A percentile compares a stretch with the other conserved stretches of the same genome.
phyloP scores from a whole-genome alignment of 306 rosid species.

The Sophora flavescens region DNA sequence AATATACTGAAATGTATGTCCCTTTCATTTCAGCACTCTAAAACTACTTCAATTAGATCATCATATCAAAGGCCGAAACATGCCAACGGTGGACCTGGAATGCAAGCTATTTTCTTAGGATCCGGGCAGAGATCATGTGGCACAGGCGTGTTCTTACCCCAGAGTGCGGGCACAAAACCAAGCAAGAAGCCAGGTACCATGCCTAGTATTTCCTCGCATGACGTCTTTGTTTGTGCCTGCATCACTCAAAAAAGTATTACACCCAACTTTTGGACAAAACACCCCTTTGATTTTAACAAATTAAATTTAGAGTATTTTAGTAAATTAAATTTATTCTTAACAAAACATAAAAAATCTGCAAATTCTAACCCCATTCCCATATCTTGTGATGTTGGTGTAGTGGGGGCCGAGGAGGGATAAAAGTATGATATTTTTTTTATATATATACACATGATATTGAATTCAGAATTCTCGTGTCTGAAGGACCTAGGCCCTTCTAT shows the following conservation, averaged over 20 bases:
- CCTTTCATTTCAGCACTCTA: slow-evolving; percentile 46
- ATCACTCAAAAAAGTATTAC: neutral
- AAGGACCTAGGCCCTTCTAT: too few species aligned
- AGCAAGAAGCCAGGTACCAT: slow-evolving; percentile 64
- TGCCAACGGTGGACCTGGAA: slow-evolving; percentile 65
- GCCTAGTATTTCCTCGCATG: neutral
- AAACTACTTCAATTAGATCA: slow-evolving; percentile 32
- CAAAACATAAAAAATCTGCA: too few species aligned
- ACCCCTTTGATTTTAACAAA: too few species aligned
- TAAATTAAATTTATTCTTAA: too few species aligned
- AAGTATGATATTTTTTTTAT: too few species aligned
- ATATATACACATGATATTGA: too few species aligned
- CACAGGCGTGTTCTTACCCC: slow-evolving; percentile 92
- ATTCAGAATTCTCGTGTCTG: too few species aligned
- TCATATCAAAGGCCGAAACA: slow-evolving; percentile 46
- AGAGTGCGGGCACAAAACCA: slow-evolving; percentile 54
- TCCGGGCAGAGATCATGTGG: slow-evolving; percentile 63
- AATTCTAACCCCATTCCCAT: too few species aligned
- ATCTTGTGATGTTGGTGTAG: too few species aligned
- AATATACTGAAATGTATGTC: neutral
- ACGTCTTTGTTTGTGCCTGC: neutral
- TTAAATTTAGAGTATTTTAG: too few species aligned
- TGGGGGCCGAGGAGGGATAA: too few species aligned
- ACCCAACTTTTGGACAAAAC: too few species aligned
- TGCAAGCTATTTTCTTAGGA: slow-evolving; percentile 77